phyloP scores from a whole-genome alignment of 176 grass and related monocot genomes.

The Ensete glaucum region DNA sequence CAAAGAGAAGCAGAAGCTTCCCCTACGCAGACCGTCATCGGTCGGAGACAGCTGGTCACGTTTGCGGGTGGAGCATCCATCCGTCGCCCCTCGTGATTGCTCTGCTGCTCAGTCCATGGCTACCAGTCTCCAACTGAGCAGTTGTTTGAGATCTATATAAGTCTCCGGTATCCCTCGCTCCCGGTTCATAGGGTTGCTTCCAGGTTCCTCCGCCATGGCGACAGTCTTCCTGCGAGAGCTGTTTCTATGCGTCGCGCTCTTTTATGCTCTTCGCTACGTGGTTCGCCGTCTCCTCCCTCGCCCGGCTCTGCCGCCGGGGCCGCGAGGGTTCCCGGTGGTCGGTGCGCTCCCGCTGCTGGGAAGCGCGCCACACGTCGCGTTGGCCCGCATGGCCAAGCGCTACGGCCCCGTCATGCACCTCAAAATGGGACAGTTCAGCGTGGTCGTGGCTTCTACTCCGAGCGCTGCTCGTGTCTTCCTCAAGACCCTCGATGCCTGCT shows the following conservation, averaged over 20 bases:
- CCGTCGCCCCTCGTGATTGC: no score
- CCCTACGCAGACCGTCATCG: no score
- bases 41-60: no score
- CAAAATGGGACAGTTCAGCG: neutral
- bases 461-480: slow-evolving; percentile 10
- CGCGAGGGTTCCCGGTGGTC: neutral
- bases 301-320: neutral
- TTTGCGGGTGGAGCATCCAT: no score
- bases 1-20: no score
- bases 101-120: no score
- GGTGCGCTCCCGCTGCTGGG: slow-evolving; percentile 17
- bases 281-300: no score
- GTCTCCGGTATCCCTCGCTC: no score
- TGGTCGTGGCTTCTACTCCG: slow-evolving; percentile 13
- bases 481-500: slow-evolving; percentile 10
- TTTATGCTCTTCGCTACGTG: neutral
- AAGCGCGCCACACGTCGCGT: neutral
- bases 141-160: no score
- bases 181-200: neutral
- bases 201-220: neutral
- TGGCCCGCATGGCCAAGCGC: slow-evolving; percentile 3
- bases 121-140: no score
- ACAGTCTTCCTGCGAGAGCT: neutral
- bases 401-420: slow-evolving; percentile 15
- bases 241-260: neutral